A percentile compares a stretch with the other conserved stretches of the same genome.
These are phyloP conservation scores for Tuber calosporum DNA, from an alignment of 495 filamentous ascomycete species.

Conservation along the genomic window DNA sequence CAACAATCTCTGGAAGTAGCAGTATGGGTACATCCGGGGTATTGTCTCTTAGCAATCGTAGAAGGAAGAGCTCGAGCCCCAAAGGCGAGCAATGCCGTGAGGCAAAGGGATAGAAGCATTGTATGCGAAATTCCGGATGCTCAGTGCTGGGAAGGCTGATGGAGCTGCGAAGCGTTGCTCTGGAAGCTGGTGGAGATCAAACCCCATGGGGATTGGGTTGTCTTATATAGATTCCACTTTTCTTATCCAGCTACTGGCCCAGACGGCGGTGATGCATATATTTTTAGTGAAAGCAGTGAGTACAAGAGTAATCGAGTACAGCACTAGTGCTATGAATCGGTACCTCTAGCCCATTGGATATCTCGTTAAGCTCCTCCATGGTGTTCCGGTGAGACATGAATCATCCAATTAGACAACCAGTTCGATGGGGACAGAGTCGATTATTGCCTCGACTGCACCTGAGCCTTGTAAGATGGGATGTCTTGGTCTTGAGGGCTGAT, in stretches of 20 bases:
- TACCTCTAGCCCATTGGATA: not conserved
- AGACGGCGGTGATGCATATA: not conserved
- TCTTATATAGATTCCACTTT: not conserved
- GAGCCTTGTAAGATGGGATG: not conserved
- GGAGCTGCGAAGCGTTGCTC: not conserved
- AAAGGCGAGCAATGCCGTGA: slow-evolving; percentile 10
- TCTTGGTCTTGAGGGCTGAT: not conserved
- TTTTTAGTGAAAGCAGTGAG: not conserved
- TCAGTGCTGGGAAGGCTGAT: not conserved
- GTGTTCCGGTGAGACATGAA: not conserved
- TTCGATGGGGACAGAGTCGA: not conserved
- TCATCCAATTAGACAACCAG: not conserved
- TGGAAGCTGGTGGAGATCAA: not conserved
- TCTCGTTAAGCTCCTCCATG: not conserved
- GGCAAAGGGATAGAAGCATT: not conserved
- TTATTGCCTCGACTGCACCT: not conserved
- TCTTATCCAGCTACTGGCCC: not conserved
- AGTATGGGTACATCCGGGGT: slow-evolving; percentile 40
- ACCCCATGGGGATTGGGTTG: not conserved
- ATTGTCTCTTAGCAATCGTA: not conserved
- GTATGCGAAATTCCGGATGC: not conserved
- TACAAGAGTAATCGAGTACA: not conserved
- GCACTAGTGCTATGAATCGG: not conserved
- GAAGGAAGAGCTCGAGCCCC: slow-evolving; percentile 17
- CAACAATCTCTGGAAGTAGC: slow-evolving; percentile 44